phyloP scores from a whole-genome alignment of 352 stramenopile species.

The Phytophthora europaea region DNA sequence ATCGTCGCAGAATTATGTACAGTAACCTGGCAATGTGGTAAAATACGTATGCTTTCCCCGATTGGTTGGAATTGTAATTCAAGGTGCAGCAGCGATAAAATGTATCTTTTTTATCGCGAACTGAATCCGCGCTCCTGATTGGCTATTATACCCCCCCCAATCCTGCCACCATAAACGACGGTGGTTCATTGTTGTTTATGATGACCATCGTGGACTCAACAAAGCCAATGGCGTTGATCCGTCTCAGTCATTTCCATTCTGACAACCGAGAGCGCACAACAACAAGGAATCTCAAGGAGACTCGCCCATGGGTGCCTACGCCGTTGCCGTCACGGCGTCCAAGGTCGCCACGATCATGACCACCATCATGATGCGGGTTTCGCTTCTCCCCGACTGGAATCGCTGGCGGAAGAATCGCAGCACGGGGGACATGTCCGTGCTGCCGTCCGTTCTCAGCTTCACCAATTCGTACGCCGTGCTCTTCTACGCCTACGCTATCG shows the following conservation, averaged over 20 bases:
- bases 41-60: no score
- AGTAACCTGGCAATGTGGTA: no score
- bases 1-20: no score
- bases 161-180: no score
- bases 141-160: no score
- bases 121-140: no score
- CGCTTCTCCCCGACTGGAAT: constrained; percentile 26
- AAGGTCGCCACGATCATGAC: constrained; percentile 42
- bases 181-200: no score
- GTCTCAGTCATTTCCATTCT: background rate
- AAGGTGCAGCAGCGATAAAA: no score
- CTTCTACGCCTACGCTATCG: constrained; percentile 6
- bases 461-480: background rate
- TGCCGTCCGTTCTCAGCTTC: background rate
- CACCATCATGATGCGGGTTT: constrained; percentile 45
- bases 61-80: no score
- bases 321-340: constrained; percentile 25
- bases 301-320: constrained; percentile 10
- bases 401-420: background rate
- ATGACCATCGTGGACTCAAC: background rate
- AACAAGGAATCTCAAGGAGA: background rate
- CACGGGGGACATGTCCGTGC: background rate
- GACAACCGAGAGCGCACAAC: background rate
- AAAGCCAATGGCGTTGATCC: background rate
- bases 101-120: no score